phyloP scores from a whole-genome alignment of 2,329 filamentous ascomycete genomes.

The Grosmannia huntii region DNA sequence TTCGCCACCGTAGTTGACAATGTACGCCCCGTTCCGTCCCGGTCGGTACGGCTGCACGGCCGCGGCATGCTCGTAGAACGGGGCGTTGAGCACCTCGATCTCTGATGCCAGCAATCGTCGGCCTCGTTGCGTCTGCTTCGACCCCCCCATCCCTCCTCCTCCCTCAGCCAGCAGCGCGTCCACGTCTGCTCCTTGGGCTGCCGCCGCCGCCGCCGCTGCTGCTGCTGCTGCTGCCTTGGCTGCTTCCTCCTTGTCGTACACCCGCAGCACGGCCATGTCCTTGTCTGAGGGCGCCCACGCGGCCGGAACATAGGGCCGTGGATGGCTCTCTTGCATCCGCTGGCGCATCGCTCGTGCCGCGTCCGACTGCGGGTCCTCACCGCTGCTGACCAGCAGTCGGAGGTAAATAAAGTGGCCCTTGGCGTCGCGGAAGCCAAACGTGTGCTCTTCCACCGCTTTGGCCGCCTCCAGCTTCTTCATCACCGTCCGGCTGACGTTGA shows the following conservation, averaged over 20 bases:
- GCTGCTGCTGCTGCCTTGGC: slow-evolving; percentile 2
- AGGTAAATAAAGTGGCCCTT: slow-evolving; percentile 31
- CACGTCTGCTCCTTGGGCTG: no score
- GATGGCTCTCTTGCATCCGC: slow-evolving; percentile 33
- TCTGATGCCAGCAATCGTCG: slow-evolving; percentile 24
- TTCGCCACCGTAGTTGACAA: background rate
- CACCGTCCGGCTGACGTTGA: slow-evolving; percentile 25
- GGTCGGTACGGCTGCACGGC: background rate
- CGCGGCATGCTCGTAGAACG: slow-evolving; percentile 28
- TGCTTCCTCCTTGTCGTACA: slow-evolving; percentile 12
- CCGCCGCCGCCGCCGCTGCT: background rate
- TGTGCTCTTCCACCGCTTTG: slow-evolving; percentile 25
- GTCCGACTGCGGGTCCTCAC: slow-evolving; percentile 17
- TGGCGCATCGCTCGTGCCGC: slow-evolving; percentile 28
- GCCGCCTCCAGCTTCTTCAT: slow-evolving; percentile 25
- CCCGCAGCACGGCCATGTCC: slow-evolving; percentile 20
- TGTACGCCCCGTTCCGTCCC: background rate
- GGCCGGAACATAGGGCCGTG: slow-evolving; percentile 28
- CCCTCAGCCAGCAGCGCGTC: no score
- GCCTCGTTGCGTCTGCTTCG: slow-evolving; percentile 15
- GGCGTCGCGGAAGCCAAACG: slow-evolving; percentile 28
- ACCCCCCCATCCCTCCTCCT: background rate
- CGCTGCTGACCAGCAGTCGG: slow-evolving; percentile 28
- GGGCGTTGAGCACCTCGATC: slow-evolving; percentile 36
- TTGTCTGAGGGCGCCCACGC: slow-evolving; percentile 23